Base-by-base conservation (phyloP, 1,284 basidiomycete species). In the Rhizoctonia solani region DNA sequence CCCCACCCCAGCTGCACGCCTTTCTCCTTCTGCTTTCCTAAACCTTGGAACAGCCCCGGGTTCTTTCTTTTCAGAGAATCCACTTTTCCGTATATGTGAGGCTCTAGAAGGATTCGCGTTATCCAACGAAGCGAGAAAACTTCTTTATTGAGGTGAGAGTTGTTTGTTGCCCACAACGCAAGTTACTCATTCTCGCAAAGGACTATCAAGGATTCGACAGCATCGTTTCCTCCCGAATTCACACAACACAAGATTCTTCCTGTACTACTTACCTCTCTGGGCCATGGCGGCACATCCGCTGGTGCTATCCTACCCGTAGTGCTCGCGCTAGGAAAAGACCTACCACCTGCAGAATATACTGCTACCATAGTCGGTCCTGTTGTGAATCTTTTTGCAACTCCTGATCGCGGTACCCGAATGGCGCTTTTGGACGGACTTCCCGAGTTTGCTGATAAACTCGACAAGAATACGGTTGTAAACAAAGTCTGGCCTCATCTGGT, bases 401-500 rank as follows among this genome's bases (percentile, higher is more conserved):
- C 93, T 0, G 95, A 99, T 77, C 85, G 97, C 52, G 94, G 93
- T 0, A 95, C 91, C 21, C 84, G 96, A 29, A 96, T 99, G 89
- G 94, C 93, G 1, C 78, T 99, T 41, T 82, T 99, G 13, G 95
- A 98, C 50, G 87, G 90, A 41, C 77, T 99, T 39, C 81, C 86
- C 1, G 87, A 93, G 70, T 98, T 94, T 75, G 86, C 85, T 1
- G 92, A 96, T 56, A 92, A 90, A 74, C 78, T 99, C 65, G 94
- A 97, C 74, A 88, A 89, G 74, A 90, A 88, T 76, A 86, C 82
- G 0, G 92, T 98, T 1, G 83, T 83, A 50, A 91, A 96, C 56
- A 93, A 92, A 75, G 84, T 99, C 13, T 99, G 95, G 87, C 95
- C 96, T 0, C 85, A 95, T 79, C 80, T 99, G 49, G 92, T 95